Evolutionary conservation across 2,329 filamentous ascomycete genomes (phyloP).

Genomic region (Botryosphaeria dothidea): DNA sequence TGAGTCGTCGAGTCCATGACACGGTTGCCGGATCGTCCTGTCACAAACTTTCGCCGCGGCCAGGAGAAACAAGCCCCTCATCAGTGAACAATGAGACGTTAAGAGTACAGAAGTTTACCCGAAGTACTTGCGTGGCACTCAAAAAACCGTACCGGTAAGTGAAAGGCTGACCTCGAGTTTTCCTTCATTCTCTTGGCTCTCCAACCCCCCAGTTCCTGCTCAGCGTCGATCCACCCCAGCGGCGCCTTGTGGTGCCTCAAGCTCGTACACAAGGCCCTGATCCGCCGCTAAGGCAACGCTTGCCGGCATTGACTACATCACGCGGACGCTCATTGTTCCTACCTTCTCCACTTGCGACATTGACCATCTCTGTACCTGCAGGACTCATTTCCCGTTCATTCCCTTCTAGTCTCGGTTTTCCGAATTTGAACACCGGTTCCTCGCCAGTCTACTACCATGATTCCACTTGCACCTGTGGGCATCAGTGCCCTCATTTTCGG

Average conservation of each 20-base stretch:
- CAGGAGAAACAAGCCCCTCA: neutral
- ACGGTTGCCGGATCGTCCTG: constrained; percentile 19
- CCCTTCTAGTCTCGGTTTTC: neutral
- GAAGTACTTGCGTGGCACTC: neutral
- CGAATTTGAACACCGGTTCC: no score
- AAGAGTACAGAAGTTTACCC: neutral
- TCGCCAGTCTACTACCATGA: constrained; percentile 17
- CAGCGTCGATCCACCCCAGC: neutral
- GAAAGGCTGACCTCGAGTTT: neutral
- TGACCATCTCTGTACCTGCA: neutral
- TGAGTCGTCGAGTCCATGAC: constrained; percentile 16
- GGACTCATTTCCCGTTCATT: neutral
- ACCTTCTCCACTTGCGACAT: neutral
- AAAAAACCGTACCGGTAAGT: neutral
- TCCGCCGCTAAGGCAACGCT: neutral
- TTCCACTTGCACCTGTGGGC: constrained; percentile 35
- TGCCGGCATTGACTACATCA: neutral
- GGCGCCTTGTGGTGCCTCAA: neutral
- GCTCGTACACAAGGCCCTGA: neutral
- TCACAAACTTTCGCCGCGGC: constrained; percentile 1
- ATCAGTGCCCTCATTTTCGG: constrained; percentile 91
- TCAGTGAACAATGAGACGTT: constrained; percentile 1
- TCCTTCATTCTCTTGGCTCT: neutral
- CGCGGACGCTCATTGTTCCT: neutral
- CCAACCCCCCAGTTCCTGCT: neutral